Conservation (phyloP, 2,329 filamentous ascomycete genomes). For the Epichloe baconii region DNA sequence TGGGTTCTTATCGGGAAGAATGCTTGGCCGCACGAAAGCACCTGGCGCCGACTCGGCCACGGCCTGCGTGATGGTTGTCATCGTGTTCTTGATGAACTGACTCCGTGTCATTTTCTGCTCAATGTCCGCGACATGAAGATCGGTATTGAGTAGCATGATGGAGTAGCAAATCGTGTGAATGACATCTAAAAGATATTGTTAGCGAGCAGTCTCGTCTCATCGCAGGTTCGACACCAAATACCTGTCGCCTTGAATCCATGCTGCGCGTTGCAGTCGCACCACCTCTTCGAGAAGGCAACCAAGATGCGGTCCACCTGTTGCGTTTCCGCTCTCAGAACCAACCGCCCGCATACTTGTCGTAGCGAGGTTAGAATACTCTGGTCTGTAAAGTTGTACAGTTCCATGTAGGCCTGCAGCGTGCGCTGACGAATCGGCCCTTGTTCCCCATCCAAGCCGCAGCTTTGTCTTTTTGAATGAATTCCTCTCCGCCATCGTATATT, state of each 20-base stretch:
- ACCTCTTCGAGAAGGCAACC: slow-evolving; percentile 75
- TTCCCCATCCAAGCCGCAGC: slow-evolving; percentile 81
- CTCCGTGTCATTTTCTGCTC: slow-evolving; percentile 90
- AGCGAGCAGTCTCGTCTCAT: not conserved
- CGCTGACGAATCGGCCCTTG: slow-evolving; percentile 46
- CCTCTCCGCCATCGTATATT: slow-evolving; percentile 76
- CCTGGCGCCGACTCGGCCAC: slow-evolving; percentile 59
- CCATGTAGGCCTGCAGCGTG: slow-evolving; percentile 69
- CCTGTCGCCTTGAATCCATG: slow-evolving; percentile 86
- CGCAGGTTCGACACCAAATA: slow-evolving; percentile 27
- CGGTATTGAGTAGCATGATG: slow-evolving; percentile 86
- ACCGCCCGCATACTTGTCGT: slow-evolving; percentile 65
- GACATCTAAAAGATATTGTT: slow-evolving; percentile 42
- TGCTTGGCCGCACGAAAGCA: slow-evolving; percentile 46
- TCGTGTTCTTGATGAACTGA: slow-evolving; percentile 93
- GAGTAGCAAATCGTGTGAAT: slow-evolving; percentile 98
- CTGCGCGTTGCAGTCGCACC: slow-evolving; percentile 85
- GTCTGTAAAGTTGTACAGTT: slow-evolving; percentile 74
- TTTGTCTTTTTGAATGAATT: slow-evolving; percentile 64
- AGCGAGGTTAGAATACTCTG: slow-evolving; percentile 69
- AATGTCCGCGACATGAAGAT: slow-evolving; percentile 89
- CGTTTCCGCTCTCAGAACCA: slow-evolving; percentile 80
- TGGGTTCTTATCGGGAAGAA: slow-evolving; percentile 32
- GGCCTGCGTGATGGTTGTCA: slow-evolving; percentile 73
- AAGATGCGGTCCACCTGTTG: slow-evolving; percentile 94